phyloP scores from a whole-genome alignment of 352 stramenopile species.

The Hyaloperonospora arabidopsidis region DNA sequence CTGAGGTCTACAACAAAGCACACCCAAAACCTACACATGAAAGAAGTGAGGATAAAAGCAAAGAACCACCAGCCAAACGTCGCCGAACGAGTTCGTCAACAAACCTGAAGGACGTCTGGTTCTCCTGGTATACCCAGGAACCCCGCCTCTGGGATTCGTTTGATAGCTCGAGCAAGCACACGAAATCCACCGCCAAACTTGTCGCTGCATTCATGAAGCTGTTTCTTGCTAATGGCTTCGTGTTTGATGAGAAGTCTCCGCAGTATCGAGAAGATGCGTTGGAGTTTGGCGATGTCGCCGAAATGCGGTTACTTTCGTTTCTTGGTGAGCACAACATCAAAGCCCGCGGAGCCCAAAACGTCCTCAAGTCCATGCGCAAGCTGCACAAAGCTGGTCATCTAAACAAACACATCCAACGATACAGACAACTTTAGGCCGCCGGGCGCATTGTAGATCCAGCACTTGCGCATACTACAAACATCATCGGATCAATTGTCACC shows the following conservation, averaged over 20 bases:
- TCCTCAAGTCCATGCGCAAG: constrained; percentile 11
- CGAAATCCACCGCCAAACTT: not conserved
- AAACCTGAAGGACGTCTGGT: constrained; percentile 6
- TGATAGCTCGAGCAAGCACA: constrained; percentile 5
- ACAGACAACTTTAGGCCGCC: not conserved
- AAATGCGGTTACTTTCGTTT: constrained; percentile 3
- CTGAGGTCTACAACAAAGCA: constrained; percentile 1
- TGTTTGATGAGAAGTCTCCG: not conserved
- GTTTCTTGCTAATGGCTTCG: constrained; percentile 4
- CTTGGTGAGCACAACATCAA: not conserved
- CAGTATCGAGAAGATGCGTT: not conserved
- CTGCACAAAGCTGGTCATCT: constrained; percentile 1
- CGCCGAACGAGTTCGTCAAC: constrained; percentile 1
- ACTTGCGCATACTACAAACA: no score
- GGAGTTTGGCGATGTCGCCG: not conserved
- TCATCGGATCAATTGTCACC: no score
- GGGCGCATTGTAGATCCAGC: no score
- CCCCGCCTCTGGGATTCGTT: constrained; percentile 3
- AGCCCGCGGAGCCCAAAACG: constrained; percentile 4
- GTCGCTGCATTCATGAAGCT: constrained; percentile 1
- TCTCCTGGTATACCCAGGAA: constrained; percentile 12
- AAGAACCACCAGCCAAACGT: not conserved
- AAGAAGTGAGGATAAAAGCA: not conserved
- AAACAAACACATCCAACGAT: not conserved
- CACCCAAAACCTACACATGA: not conserved